Percentiles rank a stretch among this genome's conserved stretches.
These are phyloP conservation scores for Pichia inconspicua DNA, from an alignment of 1,139 yeast species.

Conservation along the genomic window DNA sequence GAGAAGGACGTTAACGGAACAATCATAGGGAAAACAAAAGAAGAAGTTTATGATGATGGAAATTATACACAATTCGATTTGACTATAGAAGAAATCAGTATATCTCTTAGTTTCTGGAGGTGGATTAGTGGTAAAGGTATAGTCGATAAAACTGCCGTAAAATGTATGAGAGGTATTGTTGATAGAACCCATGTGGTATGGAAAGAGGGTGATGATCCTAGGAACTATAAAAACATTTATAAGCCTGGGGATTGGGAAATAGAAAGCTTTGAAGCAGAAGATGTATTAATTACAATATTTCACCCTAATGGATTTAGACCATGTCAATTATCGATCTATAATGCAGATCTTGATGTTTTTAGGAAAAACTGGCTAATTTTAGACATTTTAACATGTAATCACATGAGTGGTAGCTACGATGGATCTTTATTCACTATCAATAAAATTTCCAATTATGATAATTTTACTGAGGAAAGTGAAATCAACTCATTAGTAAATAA, in stretches of 20 bases:
- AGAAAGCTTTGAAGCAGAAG: slow-evolving; percentile 74
- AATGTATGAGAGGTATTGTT: slow-evolving; percentile 83
- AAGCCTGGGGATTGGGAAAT: slow-evolving; percentile 91
- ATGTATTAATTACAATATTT: slow-evolving; percentile 67
- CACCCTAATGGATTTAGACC: slow-evolving; percentile 81
- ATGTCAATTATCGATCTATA: slow-evolving; percentile 77
- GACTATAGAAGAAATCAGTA: slow-evolving; percentile 77
- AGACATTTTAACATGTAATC: slow-evolving; percentile 77
- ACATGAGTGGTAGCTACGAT: slow-evolving; percentile 87
- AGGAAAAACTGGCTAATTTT: slow-evolving; percentile 90
- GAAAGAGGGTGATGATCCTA: slow-evolving; percentile 78
- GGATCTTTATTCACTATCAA: slow-evolving; percentile 88
- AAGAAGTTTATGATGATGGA: slow-evolving; percentile 58
- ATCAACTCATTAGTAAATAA: slow-evolving; percentile 21
- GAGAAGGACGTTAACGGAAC: slow-evolving; percentile 12
- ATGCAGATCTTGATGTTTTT: slow-evolving; percentile 69
- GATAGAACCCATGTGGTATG: slow-evolving; percentile 84
- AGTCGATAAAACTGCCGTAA: slow-evolving; percentile 69
- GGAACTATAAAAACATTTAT: slow-evolving; percentile 65
- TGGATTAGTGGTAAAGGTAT: slow-evolving; percentile 92
- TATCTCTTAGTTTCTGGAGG: slow-evolving; percentile 70
- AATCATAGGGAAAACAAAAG: slow-evolving; percentile 5
- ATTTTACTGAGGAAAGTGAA: slow-evolving; percentile 28
- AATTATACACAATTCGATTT: slow-evolving; percentile 93
- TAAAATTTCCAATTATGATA: slow-evolving; percentile 55